A percentile compares a stretch with the other conserved stretches of the same genome.
phyloP scores from a whole-genome alignment of 1,284 basidiomycete species.

The Apiotrichum akiyoshidainum region DNA sequence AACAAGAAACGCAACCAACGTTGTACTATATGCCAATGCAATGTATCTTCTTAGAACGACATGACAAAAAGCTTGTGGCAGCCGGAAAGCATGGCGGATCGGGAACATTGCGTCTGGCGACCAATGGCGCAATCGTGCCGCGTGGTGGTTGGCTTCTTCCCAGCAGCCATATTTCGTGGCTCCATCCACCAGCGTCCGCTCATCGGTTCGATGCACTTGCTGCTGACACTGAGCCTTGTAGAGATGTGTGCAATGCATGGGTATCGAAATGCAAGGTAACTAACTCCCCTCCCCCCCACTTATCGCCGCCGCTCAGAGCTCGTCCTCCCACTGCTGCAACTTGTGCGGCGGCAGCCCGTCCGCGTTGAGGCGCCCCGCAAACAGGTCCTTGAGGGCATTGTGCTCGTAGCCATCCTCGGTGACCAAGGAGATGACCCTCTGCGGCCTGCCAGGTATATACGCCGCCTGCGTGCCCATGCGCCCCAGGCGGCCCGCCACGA shows the following conservation, averaged over 20 bases:
- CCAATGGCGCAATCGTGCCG: no score
- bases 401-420: slow-evolving; percentile 25
- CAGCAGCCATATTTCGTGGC: no score
- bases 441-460: not conserved
- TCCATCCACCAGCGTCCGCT: no score
- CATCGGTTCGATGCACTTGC: no score
- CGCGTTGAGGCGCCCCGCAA: slow-evolving; percentile 13
- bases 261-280: slow-evolving; percentile 5
- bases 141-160: no score
- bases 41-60: no score
- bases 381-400: slow-evolving; percentile 23
- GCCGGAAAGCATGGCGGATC: no score
- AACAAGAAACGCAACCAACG: no score
- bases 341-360: not conserved
- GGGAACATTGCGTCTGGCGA: no score
- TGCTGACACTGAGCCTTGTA: not conserved
- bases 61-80: no score
- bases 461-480: slow-evolving; percentile 23
- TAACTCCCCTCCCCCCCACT: not conserved
- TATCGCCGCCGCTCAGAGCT: not conserved
- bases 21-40: no score
- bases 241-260: not conserved
- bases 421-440: slow-evolving; percentile 32
- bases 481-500: slow-evolving; percentile 32
- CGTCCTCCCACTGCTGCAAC: slow-evolving; percentile 10